Evolutionary conservation across 2,329 filamentous ascomycete species (phyloP).

Genomic region (Pestalotiopsis fici): DNA sequence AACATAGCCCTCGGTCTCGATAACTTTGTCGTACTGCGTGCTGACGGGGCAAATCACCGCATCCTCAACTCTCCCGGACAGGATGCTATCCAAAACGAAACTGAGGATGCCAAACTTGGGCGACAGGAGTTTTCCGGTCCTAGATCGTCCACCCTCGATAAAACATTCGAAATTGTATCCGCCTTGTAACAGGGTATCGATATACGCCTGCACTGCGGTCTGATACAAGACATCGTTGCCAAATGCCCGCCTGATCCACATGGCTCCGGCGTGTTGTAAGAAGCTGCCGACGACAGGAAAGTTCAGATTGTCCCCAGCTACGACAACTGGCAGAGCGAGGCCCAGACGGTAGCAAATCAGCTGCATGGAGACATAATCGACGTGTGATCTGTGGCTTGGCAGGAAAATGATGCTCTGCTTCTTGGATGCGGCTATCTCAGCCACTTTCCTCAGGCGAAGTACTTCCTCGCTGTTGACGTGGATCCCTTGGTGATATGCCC

Average conservation of each 20-base stretch:
- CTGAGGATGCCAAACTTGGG: constrained; percentile 95
- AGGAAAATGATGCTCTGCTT: constrained; percentile 96
- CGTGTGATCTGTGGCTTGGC: constrained; percentile 90
- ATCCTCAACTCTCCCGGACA: constrained; percentile 86
- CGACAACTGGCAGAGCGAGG: constrained; percentile 84
- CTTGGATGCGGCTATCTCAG: constrained; percentile 78
- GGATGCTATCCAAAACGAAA: constrained; percentile 86
- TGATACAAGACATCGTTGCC: constrained; percentile 89
- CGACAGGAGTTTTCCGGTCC: constrained; percentile 89
- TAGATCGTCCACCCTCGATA: constrained; percentile 89
- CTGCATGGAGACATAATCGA: constrained; percentile 94
- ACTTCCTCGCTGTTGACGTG: constrained; percentile 97
- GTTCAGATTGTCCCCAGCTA: constrained; percentile 95
- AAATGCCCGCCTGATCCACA: constrained; percentile 94
- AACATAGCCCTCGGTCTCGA: constrained; percentile 96
- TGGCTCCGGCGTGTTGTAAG: constrained; percentile 88
- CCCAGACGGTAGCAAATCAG: constrained; percentile 94
- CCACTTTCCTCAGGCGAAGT: constrained; percentile 76
- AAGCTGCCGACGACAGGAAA: constrained; percentile 89
- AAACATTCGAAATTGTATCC: constrained; percentile 98
- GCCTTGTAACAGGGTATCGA: constrained; percentile 86
- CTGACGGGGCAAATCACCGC: constrained; percentile 93
- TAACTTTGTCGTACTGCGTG: constrained; percentile 98
- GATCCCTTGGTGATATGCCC: constrained; percentile 93
- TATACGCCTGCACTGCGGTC: constrained; percentile 93